Conservation (phyloP, 805 yeast genomes). For the Kockiozyma suomiensis region DNA sequence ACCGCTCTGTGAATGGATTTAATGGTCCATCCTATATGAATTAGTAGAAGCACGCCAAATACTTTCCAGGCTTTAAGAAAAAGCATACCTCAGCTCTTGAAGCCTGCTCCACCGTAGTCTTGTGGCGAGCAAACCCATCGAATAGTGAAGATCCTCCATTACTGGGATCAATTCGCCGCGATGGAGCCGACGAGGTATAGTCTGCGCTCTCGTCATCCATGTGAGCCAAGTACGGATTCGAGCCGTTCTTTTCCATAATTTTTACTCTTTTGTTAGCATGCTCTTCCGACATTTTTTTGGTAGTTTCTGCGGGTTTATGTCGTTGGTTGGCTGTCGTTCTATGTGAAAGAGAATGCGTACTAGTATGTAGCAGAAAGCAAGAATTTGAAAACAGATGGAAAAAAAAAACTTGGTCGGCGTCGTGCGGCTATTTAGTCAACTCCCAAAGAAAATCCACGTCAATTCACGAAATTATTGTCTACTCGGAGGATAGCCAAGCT, state of each 20-base stretch:
- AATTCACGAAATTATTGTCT: no score
- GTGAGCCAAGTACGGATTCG: conserved; percentile 43
- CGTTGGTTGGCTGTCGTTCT: no score
- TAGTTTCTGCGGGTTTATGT: neutral
- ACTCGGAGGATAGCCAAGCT: no score
- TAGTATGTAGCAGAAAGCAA: no score
- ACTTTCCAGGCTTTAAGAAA: conserved; percentile 31
- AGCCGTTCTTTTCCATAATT: conserved; percentile 12
- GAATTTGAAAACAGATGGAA: no score
- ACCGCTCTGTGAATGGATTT: conserved; percentile 80
- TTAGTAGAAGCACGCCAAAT: conserved; percentile 39
- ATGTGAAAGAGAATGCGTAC: no score
- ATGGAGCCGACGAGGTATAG: neutral
- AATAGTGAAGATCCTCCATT: conserved; percentile 1
- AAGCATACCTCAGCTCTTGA: conserved; percentile 39
- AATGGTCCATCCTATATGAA: conserved; percentile 46
- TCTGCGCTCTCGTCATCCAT: conserved; percentile 35
- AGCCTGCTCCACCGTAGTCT: conserved; percentile 43
- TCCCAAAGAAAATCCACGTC: no score
- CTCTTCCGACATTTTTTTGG: conserved; percentile 19
- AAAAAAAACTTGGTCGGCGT: no score
- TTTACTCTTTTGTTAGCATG: conserved; percentile 25
- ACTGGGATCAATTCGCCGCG: neutral
- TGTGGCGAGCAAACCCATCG: conserved; percentile 36
- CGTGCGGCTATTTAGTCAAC: no score